Conservation (phyloP, 1,284 basidiomycete species). For the Irpex sp. region DNA sequence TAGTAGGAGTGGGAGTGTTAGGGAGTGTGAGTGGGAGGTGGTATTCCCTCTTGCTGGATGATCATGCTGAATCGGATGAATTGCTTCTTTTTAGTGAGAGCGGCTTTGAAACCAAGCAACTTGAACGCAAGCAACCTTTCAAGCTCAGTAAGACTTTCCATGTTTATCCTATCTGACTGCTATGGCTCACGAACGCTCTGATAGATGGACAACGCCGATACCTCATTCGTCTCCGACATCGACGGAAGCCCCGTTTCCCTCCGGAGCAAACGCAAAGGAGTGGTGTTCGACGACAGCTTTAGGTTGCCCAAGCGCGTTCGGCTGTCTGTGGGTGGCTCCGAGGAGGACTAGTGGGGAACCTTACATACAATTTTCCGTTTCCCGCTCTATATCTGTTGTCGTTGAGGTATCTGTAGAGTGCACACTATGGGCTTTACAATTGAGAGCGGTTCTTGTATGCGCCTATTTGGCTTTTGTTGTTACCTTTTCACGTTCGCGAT, state of each 20-base stretch:
- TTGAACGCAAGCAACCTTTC: neutral
- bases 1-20: slow-evolving; percentile 2
- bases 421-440: too few relatives aligned
- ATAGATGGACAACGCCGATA: neutral
- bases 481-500: too few relatives aligned
- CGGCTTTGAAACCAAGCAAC: neutral
- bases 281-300: slow-evolving; percentile 15
- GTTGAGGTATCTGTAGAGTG: too few relatives aligned
- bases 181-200: too few relatives aligned
- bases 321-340: neutral
- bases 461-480: too few relatives aligned
- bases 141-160: neutral
- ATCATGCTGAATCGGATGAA: too few relatives aligned
- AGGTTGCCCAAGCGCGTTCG: slow-evolving; percentile 12
- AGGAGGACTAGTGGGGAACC: too few relatives aligned
- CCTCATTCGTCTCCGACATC: slow-evolving; percentile 2
- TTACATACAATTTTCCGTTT: too few relatives aligned
- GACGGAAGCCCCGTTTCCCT: slow-evolving; percentile 18
- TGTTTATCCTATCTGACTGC: too few relatives aligned
- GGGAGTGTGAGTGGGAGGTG: slow-evolving; percentile 2
- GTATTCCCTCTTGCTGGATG: neutral
- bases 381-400: too few relatives aligned
- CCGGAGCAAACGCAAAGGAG: slow-evolving; percentile 20
- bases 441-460: too few relatives aligned
- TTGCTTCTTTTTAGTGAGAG: neutral